Percentiles rank a stretch among this genome's conserved stretches.
phyloP scores from a whole-genome alignment of 805 yeast genomes.

The Candida berthetii region DNA sequence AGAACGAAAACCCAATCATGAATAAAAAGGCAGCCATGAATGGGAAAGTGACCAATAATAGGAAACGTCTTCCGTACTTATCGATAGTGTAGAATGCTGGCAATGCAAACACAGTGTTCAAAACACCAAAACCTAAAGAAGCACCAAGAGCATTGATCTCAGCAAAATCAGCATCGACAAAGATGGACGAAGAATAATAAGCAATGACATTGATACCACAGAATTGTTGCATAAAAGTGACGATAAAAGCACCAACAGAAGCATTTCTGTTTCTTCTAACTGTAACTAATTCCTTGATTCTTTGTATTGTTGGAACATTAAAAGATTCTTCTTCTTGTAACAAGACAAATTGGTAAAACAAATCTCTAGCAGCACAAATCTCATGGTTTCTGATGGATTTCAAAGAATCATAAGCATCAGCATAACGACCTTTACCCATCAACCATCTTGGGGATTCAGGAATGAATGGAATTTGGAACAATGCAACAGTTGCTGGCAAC shows the following conservation, averaged over 20 bases:
- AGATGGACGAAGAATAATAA: conserved; percentile 75
- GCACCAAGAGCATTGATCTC: conserved; percentile 64
- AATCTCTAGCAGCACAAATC: conserved; percentile 64
- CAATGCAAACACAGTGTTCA: conserved; percentile 73
- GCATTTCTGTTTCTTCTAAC: conserved; percentile 83
- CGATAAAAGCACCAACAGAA: conserved; percentile 71
- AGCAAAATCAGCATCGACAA: conserved; percentile 58
- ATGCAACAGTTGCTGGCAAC: conserved; percentile 58
- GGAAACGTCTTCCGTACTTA: conserved; percentile 63
- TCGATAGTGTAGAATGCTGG: conserved; percentile 83
- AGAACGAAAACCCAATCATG: conserved; percentile 66
- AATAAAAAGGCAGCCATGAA: conserved; percentile 55
- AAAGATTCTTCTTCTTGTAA: conserved; percentile 55
- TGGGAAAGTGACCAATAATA: conserved; percentile 56
- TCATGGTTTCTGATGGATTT: conserved; percentile 40
- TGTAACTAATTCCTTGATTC: conserved; percentile 53
- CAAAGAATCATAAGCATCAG: conserved; percentile 50
- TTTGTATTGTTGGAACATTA: conserved; percentile 37
- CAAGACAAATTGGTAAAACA: conserved; percentile 61
- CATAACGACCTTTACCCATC: conserved; percentile 62
- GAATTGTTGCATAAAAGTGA: conserved; percentile 87
- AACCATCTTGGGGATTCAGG: conserved; percentile 79
- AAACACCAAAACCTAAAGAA: conserved; percentile 81
- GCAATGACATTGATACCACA: conserved; percentile 90
- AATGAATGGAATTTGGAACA: conserved; percentile 56